Evolutionary conservation across 441 rosid genomes (phyloP), one percentile per base, ranked within the genome.

Genomic region (Mallotus japonicus): DNA sequence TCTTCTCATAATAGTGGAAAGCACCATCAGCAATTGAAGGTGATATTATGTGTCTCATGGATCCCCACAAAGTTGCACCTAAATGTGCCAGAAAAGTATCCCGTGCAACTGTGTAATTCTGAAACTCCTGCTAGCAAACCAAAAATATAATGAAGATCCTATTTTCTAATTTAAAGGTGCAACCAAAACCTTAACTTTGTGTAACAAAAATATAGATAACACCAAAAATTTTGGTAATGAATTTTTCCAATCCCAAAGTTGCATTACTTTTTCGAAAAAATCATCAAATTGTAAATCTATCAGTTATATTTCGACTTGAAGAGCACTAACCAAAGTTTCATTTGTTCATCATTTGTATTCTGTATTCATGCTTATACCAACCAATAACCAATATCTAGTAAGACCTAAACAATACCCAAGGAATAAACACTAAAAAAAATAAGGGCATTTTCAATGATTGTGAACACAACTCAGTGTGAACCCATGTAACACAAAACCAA

Each of bases 11-110:
- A 81, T 88, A 87, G 79, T 93, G 99, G 83, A 92, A 93, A 81
- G 97, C 94, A 75, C 97, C 99, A 79, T 93, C 98, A 79, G 97
- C 92, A 80, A 93, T 83, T 66, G 98, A 96, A 59, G 98, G 99
- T 64, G 99, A 89, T 78, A 92, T 73, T 72, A 96, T 78, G 69
- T 96, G 99, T 82, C 94, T 89, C 95, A 96, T 84, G 42, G 98
- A 89, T 54, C 97, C 99, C 99, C 97, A 90, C 47, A 96, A 86
- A 44, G 92, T 88, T 47, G 98, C 91, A 76, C 98, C 99, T 79
- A 96, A 83, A 82, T 96, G 98, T 58, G 99, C 89, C 70, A 96
- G 97, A 85, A 96, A 92, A 58, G 93, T 83, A 88, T 96, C 99
- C 40, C 96, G 93, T 66, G 99, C 99, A 85, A 96, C 95, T 8